Evolutionary conservation across 139 green algal species (phyloP), one percentile per base, ranked within the genome.

Genomic region (Chlamydomonas urium): DNA sequence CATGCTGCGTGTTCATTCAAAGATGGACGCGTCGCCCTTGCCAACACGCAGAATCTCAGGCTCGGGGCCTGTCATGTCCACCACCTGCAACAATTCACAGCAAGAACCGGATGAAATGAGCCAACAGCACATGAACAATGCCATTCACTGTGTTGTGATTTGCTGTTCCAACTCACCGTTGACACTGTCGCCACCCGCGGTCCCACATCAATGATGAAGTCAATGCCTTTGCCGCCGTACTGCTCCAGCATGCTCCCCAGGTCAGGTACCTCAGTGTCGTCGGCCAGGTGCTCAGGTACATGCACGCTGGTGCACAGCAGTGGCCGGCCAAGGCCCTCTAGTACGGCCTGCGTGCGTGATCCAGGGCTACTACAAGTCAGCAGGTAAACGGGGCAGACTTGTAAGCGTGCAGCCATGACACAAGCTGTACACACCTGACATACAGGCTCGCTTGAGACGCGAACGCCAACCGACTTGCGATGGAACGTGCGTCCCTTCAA

Each of bases 121-220:
- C 38, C 53, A 79, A 36, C 45, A 62, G 45, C 5, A 6, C 24
- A 33, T 1, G 2, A 32, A 4, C 4, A 29, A 10, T 42, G 42
- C 4, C 3, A 63, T 3, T 8, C 2, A 17, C 0, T 59, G n/a
- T 58, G 6, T 35, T 5, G 2, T 10, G 10, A 58, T 10, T 5
- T 36, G 37, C 3, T 3, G n/a, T 48, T n/a, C 28, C 48, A 26
- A 58, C 75, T 76, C 23, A 95, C 83, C 14, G 91, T 93, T 28
- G 79, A 88, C 1, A 79, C 77, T 35, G 86, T 83, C 1, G 77
- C 82, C 0, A 85, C 53, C 8, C 81, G 75, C 1, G 72, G 56
- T 1, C 89, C 87, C 28, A 79, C 77, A 58, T 95, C 90, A 10
- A 96, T 86, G 8, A 96, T 86, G 74, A 96, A 96, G 76, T 93